Evolutionary conservation across 805 yeast species (phyloP).

Genomic region (Cephaloascus albidus): DNA sequence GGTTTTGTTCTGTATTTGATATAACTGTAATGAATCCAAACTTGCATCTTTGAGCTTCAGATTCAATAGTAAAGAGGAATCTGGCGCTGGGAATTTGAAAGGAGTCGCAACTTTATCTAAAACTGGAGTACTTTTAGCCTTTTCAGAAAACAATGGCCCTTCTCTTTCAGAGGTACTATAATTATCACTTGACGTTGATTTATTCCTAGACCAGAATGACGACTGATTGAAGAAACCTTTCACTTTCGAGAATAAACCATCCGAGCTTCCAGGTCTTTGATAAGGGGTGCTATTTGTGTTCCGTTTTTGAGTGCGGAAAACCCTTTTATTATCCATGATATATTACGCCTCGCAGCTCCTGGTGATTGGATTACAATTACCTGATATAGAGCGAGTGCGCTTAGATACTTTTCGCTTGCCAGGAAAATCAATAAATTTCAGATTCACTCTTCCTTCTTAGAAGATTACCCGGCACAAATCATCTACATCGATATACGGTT

Average conservation of each 20-base stretch:
- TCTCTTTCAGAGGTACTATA: no score
- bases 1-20: slow-evolving; percentile 30
- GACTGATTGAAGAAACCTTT: not conserved
- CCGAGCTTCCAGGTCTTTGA: not conserved
- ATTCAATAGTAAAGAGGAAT: not conserved
- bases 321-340: not conserved
- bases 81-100: not conserved
- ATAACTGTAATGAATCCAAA: not conserved
- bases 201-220: not conserved
- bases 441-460: no score
- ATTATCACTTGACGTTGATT: no score
- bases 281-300: not conserved
- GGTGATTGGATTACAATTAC: no score
- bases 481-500: no score
- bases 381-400: no score
- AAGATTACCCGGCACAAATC: no score
- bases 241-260: not conserved
- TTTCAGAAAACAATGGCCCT: not conserved
- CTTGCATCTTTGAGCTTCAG: not conserved
- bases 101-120: not conserved
- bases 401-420: no score
- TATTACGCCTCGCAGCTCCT: no score
- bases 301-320: not conserved
- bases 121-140: not conserved
- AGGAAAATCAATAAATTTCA: no score